Evolutionary conservation across 106 monocot genomes (phyloP).

Genomic region (Acorus gramineus): DNA sequence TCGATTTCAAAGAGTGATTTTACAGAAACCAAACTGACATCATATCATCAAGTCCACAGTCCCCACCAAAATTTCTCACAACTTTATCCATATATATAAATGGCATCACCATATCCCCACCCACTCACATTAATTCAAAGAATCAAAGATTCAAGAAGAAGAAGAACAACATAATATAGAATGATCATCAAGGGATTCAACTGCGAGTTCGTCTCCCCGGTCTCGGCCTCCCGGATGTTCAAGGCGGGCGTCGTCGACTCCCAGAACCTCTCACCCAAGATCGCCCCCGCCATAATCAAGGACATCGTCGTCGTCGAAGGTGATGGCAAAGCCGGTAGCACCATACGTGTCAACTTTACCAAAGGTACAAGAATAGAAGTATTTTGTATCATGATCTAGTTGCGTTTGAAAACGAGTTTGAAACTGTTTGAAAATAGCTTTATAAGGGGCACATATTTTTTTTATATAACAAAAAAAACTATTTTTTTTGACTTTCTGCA

Average conservation of each 20-base stretch:
- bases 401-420: background rate
- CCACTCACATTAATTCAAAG: too few relatives aligned
- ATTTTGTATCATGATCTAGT: background rate
- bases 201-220: too few relatives aligned
- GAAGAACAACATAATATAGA: too few relatives aligned
- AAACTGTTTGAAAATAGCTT: background rate
- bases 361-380: background rate
- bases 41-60: too few relatives aligned
- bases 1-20: too few relatives aligned
- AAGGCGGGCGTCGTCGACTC: conserved; percentile 1
- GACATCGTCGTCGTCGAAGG: conserved; percentile 6
- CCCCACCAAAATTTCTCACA: too few relatives aligned
- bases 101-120: too few relatives aligned
- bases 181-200: too few relatives aligned
- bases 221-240: background rate
- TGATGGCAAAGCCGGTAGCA: conserved; percentile 6
- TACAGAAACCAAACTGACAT: too few relatives aligned
- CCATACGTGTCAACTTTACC: conserved; percentile 9
- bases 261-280: background rate
- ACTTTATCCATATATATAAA: too few relatives aligned
- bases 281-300: background rate
- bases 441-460: background rate
- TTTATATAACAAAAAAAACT: background rate
- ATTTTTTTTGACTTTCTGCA: background rate
- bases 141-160: too few relatives aligned